Base-by-base conservation (phyloP, 2,329 filamentous ascomycete genomes). In the Aspergillus puulaauensis region DNA sequence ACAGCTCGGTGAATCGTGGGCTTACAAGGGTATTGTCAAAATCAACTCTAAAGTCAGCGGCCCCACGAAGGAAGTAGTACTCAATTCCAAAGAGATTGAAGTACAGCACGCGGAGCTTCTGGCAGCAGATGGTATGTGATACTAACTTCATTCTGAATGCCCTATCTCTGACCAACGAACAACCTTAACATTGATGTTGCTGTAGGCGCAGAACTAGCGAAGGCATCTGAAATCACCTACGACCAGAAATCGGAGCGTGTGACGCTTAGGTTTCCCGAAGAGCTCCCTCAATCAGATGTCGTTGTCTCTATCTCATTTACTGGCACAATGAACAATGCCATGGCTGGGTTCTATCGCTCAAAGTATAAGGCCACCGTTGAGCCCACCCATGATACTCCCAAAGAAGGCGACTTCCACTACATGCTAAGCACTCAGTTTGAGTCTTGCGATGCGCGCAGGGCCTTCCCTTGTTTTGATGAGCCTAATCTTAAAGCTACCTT, bases 351-450 rank as follows among this genome's bases (percentile, higher is more conserved):
- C 81, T 96, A 95, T 77, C 87, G 92, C 64, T 93, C 90, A 70
- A 92, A 95, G 79, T 99, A 99, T 78, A 96, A 91, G 80, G 91
- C 93, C 17, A 78, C 84, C 54, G 86, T 83, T 40, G 80, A 89
- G 35, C 85, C 92, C 6, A 84, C 90, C 48, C 79, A 87, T 43
- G 92, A 90, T 12, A 92, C 96, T 2, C 90, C 92, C 27, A 89
- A 83, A 70, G 91, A 86, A 57, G 81, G 79, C 48, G 83, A 86
- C 54, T 80, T 83, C 66, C 80, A 86, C 71, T 86, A 79, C 66
- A 93, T 93, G 90, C 81, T 96, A 75, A 96, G 91, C 80, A 99
- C 95, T 49, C 95, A 99, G 74, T 99, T 99, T 71, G 95, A 99
- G 80, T 89, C 93, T 46, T 96, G 92, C 70, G 95, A 99, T 77